Evolutionary conservation across 768 basidiomycete genomes (phyloP).

Genomic region (Termitomyces titanicus): DNA sequence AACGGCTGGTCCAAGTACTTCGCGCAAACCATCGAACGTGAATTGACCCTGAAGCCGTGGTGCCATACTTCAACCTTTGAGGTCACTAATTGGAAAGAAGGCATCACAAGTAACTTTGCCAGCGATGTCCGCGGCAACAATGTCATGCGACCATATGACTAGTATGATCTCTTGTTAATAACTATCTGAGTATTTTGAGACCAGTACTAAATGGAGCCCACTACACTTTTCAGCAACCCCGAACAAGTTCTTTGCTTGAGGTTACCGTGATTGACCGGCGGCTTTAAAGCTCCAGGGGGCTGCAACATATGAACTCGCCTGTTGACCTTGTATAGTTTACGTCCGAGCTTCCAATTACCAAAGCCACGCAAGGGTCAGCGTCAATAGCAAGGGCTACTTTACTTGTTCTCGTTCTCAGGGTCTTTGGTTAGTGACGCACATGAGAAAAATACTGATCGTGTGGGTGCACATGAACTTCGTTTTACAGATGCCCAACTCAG

Average conservation of each 20-base stretch:
- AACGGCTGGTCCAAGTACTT: slow-evolving; percentile 44
- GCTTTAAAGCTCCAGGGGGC: neutral
- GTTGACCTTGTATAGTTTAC: neutral
- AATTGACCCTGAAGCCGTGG: slow-evolving; percentile 45
- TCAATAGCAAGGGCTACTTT: neutral
- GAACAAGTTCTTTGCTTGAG: neutral
- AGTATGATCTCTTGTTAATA: neutral
- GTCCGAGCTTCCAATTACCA: neutral
- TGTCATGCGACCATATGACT: slow-evolving; percentile 38
- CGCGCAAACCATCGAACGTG: slow-evolving; percentile 38
- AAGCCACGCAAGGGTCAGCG: neutral
- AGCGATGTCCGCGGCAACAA: slow-evolving; percentile 41
- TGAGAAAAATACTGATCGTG: neutral
- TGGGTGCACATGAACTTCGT: neutral
- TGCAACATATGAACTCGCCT: neutral
- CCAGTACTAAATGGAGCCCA: neutral
- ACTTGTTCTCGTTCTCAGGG: neutral
- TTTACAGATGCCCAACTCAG: too few relatives aligned
- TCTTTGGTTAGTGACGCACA: neutral
- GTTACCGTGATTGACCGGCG: neutral
- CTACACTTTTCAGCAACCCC: neutral
- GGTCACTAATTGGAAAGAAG: slow-evolving; percentile 38
- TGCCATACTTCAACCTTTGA: slow-evolving; percentile 48
- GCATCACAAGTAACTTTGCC: slow-evolving; percentile 43
- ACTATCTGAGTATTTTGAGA: neutral